Percentiles rank a stretch among this genome's conserved stretches.
Conservation (phyloP, 768 basidiomycete species). For the Mrakia blollopis region DNA sequence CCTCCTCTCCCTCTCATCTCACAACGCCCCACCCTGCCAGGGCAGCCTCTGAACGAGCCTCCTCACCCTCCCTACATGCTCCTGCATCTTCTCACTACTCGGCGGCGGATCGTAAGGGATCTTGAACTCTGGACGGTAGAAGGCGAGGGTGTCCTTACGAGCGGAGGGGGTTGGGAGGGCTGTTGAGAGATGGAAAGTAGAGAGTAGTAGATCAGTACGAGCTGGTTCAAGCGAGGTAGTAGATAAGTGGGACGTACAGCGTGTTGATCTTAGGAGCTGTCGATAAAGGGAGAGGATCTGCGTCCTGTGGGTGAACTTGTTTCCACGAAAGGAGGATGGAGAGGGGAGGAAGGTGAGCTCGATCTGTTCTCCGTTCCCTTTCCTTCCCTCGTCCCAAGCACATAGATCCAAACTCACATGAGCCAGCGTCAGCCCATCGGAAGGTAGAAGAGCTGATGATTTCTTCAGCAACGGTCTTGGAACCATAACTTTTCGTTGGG, state of each 20-base stretch:
- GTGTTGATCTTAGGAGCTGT: not conserved
- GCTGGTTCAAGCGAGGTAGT: not conserved
- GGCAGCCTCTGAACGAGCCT: not conserved
- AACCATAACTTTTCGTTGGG: no score
- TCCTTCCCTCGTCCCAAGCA: no score
- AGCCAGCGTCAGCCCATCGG: no score
- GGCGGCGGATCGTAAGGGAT: not conserved
- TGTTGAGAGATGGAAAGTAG: not conserved
- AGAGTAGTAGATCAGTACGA: not conserved
- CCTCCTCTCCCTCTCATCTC: not conserved
- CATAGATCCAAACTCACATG: no score
- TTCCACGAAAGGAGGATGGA: not conserved
- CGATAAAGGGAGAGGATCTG: not conserved
- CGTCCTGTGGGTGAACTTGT: not conserved
- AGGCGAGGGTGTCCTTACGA: not conserved
- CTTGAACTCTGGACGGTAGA: not conserved
- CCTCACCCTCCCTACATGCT: not conserved
- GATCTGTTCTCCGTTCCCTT: not conserved
- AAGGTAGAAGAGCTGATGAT: no score
- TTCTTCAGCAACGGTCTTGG: no score
- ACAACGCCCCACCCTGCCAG: not conserved
- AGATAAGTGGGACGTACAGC: not conserved
- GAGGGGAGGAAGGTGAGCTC: not conserved
- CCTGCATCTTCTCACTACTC: not conserved
- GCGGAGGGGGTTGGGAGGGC: not conserved